Percentiles rank a stretch among this genome's conserved stretches.
These are phyloP conservation scores for Circinella umbellata DNA, from an alignment of 371 early-diverging fungal species.

Conservation along the genomic window DNA sequence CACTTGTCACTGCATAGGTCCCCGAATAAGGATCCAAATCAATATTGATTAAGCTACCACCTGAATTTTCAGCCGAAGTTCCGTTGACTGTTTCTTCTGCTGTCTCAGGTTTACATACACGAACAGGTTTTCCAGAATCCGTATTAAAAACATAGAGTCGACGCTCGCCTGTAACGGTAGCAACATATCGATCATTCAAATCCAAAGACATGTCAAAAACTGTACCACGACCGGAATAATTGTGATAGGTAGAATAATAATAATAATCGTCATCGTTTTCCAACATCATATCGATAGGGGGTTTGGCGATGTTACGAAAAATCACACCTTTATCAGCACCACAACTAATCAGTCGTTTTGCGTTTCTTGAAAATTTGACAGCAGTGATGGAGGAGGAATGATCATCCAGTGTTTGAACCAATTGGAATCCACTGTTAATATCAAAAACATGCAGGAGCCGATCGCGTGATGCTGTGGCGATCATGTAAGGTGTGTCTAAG, in stretches of 20 bases:
- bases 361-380: conserved; percentile 70
- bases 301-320: conserved; percentile 54
- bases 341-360: conserved; percentile 74
- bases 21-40: conserved; percentile 76
- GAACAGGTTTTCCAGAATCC: conserved; percentile 72
- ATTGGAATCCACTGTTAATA: conserved; percentile 55
- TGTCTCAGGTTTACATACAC: conserved; percentile 64
- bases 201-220: conserved; percentile 78
- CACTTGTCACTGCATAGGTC: conserved; percentile 71
- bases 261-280: conserved; percentile 8
- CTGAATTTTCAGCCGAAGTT: conserved; percentile 54
- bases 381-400: conserved; percentile 87
- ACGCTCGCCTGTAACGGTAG: conserved; percentile 74
- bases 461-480: conserved; percentile 85
- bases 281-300: no score
- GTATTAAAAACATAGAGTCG: conserved; percentile 66
- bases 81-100: conserved; percentile 56
- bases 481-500: conserved; percentile 46
- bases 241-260: conserved; percentile 66
- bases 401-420: conserved; percentile 83
- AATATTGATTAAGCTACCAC: conserved; percentile 66
- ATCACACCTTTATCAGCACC: conserved; percentile 88
- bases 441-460: conserved; percentile 84
- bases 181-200: conserved; percentile 58
- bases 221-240: conserved; percentile 73